Conservation (phyloP, 306 rosid genomes). For the Psophocarpus tetragonolobus region DNA sequence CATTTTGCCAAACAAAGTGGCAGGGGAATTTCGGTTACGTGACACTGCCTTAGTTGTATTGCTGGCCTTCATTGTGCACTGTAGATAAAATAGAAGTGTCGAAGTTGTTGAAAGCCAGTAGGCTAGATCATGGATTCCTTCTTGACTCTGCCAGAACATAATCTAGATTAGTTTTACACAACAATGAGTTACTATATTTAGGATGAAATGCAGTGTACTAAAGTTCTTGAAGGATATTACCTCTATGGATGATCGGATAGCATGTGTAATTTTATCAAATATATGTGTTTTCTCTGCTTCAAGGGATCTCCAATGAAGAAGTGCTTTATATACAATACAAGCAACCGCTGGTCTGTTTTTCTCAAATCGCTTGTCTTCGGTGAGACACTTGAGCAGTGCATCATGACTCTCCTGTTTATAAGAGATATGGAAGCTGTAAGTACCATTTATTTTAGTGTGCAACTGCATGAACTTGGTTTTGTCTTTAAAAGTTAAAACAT, state of each 20-base stretch:
- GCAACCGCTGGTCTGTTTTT: slow-evolving; percentile 75
- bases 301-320: slow-evolving; percentile 90
- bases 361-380: slow-evolving; percentile 70
- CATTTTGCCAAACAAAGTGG: slow-evolving; percentile 81
- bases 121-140: slow-evolving; percentile 66
- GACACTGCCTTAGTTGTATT: slow-evolving; percentile 55
- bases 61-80: slow-evolving; percentile 82
- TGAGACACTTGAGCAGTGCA: slow-evolving; percentile 75
- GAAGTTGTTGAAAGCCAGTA: slow-evolving; percentile 91
- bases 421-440: slow-evolving; percentile 20
- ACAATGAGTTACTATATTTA: not conserved
- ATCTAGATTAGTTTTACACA: slow-evolving; percentile 16
- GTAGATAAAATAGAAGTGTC: slow-evolving; percentile 77
- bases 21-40: slow-evolving; percentile 72
- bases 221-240: slow-evolving; percentile 40
- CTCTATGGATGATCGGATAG: slow-evolving; percentile 67
- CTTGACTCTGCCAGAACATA: slow-evolving; percentile 54
- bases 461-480: slow-evolving; percentile 12
- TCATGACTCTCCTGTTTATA: slow-evolving; percentile 78
- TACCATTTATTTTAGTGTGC: slow-evolving; percentile 7
- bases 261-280: slow-evolving; percentile 75
- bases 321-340: slow-evolving; percentile 71
- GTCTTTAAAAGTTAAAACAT: slow-evolving; percentile 30
- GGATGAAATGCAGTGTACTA: not conserved
- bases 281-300: slow-evolving; percentile 82